These are phyloP conservation scores for Chamaecrista fasciculata DNA, from an alignment of 306 rosid genomes.

Conservation along the genomic window DNA sequence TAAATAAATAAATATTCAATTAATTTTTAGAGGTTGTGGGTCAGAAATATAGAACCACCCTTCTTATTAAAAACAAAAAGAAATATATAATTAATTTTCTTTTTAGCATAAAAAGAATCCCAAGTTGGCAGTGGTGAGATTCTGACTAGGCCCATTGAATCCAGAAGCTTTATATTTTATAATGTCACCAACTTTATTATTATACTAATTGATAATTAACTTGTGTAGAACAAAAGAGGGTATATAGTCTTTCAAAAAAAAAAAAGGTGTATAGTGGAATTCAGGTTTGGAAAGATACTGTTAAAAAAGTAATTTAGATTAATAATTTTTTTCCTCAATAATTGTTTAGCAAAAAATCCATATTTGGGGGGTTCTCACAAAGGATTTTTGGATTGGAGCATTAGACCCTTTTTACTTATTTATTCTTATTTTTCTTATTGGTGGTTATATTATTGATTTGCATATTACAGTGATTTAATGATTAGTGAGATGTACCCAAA, in stretches of 20 bases:
- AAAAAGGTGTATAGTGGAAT: constrained; percentile 75
- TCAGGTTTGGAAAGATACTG: constrained; percentile 81
- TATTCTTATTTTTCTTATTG: constrained; percentile 37
- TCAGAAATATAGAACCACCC: constrained; percentile 57
- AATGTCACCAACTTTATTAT: constrained; percentile 46
- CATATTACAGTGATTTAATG: constrained; percentile 54
- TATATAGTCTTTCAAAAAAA: no score
- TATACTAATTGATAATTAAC: constrained; percentile 18
- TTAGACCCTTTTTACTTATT: no score
- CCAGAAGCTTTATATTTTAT: constrained; percentile 52
- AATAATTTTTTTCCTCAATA: constrained; percentile 32
- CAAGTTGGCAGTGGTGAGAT: constrained; percentile 87
- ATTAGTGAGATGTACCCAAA: constrained; percentile 74
- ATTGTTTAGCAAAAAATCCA: constrained; percentile 71
- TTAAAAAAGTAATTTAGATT: constrained; percentile 23
- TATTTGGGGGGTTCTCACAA: constrained; percentile 51
- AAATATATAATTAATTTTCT: not conserved
- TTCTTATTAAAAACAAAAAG: no score
- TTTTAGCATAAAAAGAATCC: constrained; percentile 55
- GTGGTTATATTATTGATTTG: constrained; percentile 61
- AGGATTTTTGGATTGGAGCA: constrained; percentile 50
- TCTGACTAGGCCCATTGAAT: constrained; percentile 89
- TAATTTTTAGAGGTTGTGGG: constrained; percentile 13
- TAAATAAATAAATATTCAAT: no score
- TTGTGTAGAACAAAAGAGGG: constrained; percentile 34